These are phyloP conservation scores for Tylopilus felleus DNA, from an alignment of 768 basidiomycete genomes.

Conservation along the genomic window DNA sequence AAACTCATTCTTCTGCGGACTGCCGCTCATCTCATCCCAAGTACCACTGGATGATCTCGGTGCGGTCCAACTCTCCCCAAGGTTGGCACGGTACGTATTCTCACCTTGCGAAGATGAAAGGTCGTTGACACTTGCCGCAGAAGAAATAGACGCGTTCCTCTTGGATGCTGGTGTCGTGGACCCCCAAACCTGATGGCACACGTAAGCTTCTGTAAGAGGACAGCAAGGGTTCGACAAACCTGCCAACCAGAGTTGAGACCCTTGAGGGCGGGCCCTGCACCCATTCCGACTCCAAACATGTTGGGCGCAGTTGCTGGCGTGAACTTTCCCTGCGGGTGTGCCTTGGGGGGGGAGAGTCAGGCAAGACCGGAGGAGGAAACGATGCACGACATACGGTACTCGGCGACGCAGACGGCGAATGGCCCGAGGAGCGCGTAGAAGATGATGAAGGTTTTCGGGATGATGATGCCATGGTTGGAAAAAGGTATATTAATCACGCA, in stretches of 20 bases:
- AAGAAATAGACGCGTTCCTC: slow-evolving; percentile 62
- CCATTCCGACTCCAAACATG: slow-evolving; percentile 53
- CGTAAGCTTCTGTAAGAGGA: slow-evolving; percentile 8
- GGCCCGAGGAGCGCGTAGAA: slow-evolving; percentile 60
- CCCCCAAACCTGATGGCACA: slow-evolving; percentile 53
- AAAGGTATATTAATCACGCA: slow-evolving; percentile 30
- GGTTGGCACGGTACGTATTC: slow-evolving; percentile 42
- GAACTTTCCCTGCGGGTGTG: slow-evolving; percentile 46
- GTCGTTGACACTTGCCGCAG: slow-evolving; percentile 51
- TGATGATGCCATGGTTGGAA: slow-evolving; percentile 34
- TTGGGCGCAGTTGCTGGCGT: slow-evolving; percentile 40
- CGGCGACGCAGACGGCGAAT: slow-evolving; percentile 61
- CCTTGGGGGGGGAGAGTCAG: slow-evolving; percentile 25
- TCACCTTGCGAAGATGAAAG: slow-evolving; percentile 45
- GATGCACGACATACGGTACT: slow-evolving; percentile 45
- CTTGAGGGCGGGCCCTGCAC: slow-evolving; percentile 47
- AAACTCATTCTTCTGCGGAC: slow-evolving; percentile 49
- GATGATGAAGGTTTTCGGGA: slow-evolving; percentile 69
- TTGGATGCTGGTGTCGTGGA: slow-evolving; percentile 46
- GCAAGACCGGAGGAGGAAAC: not conserved
- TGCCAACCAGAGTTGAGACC: slow-evolving; percentile 64
- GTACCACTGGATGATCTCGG: slow-evolving; percentile 50
- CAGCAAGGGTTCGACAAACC: slow-evolving; percentile 37
- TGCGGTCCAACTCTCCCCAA: slow-evolving; percentile 51
- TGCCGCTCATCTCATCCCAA: slow-evolving; percentile 57